Evolutionary conservation across 2,329 filamentous ascomycete genomes (phyloP).

Genomic region (Fusarium nodosum): DNA sequence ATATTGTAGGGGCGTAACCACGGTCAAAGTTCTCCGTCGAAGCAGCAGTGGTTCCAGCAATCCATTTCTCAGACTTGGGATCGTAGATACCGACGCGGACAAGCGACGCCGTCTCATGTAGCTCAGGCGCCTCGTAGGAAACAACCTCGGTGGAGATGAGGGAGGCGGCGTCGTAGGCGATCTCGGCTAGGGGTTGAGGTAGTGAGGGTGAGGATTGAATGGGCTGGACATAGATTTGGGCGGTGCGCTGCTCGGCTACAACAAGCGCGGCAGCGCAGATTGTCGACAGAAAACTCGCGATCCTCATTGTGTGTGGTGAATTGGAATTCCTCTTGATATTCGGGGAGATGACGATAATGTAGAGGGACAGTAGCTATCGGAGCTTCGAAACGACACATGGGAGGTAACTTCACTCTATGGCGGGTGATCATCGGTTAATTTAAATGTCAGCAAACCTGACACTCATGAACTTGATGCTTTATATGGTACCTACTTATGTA

Average conservation of each 20-base stretch:
- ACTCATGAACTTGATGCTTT: not conserved
- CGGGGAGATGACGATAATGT: conserved; percentile 13
- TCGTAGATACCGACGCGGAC: conserved; percentile 72
- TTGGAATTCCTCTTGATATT: conserved; percentile 1
- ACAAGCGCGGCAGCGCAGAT: conserved; percentile 60
- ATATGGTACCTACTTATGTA: no score
- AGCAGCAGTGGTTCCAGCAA: conserved; percentile 68
- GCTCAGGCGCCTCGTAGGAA: conserved; percentile 69
- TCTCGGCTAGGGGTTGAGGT: conserved; percentile 65
- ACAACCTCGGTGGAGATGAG: conserved; percentile 61
- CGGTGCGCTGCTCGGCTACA: conserved; percentile 59
- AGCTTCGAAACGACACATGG: conserved; percentile 43
- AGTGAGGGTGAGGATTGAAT: conserved; percentile 54
- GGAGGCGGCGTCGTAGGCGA: conserved; percentile 66
- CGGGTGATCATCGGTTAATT: conserved; percentile 46
- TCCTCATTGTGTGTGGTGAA: conserved; percentile 56
- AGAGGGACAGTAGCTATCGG: conserved; percentile 9
- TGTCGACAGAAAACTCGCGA: conserved; percentile 57
- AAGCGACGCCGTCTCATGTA: conserved; percentile 61
- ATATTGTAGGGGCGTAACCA: conserved; percentile 70
- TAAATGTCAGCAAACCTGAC: not conserved
- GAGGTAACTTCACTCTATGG: conserved; percentile 11
- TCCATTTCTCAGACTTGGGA: conserved; percentile 61
- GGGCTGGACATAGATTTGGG: conserved; percentile 68
- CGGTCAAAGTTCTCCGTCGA: conserved; percentile 70